These are phyloP conservation scores for Stephania yunnanensis DNA, from an alignment of 164 flowering plant species.

Conservation along the genomic window DNA sequence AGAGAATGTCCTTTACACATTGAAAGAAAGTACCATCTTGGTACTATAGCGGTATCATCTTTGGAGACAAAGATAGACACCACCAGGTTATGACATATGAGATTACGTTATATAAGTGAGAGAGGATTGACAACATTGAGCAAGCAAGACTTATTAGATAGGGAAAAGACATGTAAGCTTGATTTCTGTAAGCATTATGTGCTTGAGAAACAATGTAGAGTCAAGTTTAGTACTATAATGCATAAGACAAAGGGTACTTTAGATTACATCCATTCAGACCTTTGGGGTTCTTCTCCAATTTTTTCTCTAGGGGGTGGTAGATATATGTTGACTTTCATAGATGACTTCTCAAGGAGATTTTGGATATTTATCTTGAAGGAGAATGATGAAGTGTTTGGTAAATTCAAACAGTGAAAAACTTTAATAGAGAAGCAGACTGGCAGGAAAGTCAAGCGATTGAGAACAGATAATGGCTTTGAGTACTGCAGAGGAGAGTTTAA, in stretches of 20 bases:
- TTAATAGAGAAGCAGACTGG: neutral
- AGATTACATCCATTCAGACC: neutral
- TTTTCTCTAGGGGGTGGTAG: too few species aligned
- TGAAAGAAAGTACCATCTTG: too few species aligned
- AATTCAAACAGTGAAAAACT: neutral
- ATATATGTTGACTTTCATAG: too few species aligned
- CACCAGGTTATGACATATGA: too few species aligned
- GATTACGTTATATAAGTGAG: too few species aligned
- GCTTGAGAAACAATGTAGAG: neutral
- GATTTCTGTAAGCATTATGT: neutral
- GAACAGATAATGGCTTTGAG: too few species aligned
- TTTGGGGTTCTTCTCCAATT: neutral
- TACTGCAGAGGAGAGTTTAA: too few species aligned
- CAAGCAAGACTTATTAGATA: neutral
- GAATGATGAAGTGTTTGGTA: neutral
- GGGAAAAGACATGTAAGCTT: neutral
- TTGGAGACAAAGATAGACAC: too few species aligned
- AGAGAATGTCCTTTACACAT: too few species aligned
- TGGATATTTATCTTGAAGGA: neutral
- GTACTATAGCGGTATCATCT: too few species aligned
- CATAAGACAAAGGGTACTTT: neutral
- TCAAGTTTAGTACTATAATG: neutral
- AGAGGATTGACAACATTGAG: neutral
- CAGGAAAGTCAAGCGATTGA: neutral
- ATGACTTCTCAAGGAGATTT: neutral